These are phyloP conservation scores for Prinsepia uniflora DNA, from an alignment of 306 rosid genomes.

Conservation along the genomic window DNA sequence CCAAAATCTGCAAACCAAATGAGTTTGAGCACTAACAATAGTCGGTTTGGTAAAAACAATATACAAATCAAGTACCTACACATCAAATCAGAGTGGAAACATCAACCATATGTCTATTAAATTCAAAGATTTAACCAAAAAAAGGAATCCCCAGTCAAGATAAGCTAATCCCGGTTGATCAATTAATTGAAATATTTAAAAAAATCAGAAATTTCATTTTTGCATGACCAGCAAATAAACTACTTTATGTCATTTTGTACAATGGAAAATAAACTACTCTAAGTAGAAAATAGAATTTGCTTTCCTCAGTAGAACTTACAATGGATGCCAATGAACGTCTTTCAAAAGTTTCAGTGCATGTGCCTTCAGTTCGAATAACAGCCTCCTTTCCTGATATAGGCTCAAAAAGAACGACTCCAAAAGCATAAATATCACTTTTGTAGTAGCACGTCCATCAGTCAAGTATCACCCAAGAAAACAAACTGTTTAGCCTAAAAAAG, in stretches of 20 bases:
- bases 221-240: background rate
- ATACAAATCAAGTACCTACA: no score
- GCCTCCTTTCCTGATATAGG: slow-evolving; percentile 88
- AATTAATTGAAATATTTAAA: background rate
- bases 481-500: no score
- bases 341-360: slow-evolving; percentile 55
- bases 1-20: no score
- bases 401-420: slow-evolving; percentile 90
- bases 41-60: no score
- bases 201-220: no score
- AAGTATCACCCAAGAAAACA: slow-evolving; percentile 45
- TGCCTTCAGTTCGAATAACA: slow-evolving; percentile 72
- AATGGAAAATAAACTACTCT: no score
- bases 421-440: slow-evolving; percentile 94
- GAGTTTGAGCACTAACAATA: no score
- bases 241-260: no score
- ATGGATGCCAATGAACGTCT: slow-evolving; percentile 87
- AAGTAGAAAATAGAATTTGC: background rate
- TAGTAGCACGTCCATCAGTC: slow-evolving; percentile 85
- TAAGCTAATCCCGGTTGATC: background rate
- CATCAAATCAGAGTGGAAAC: no score
- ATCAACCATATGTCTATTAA: background rate
- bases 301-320: slow-evolving; percentile 48
- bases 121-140: background rate
- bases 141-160: background rate